A percentile compares a stretch with the other conserved stretches of the same genome.
Evolutionary conservation across 2,329 filamentous ascomycete genomes (phyloP).

Genomic region (Sporothrix phasma): DNA sequence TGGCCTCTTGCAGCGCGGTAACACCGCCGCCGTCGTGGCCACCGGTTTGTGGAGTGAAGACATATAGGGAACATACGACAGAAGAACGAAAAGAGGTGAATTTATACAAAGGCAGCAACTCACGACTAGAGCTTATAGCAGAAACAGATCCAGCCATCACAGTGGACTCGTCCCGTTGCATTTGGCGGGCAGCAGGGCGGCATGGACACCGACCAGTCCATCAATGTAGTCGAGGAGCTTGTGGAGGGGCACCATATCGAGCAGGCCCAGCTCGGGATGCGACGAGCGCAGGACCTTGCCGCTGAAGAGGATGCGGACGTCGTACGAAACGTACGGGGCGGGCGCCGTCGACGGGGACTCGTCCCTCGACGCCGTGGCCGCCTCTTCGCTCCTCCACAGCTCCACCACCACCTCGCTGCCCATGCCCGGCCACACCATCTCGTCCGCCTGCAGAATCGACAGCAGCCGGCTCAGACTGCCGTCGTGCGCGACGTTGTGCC

Average conservation of each 20-base stretch:
- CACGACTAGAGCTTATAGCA: neutral
- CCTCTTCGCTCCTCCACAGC: conserved; percentile 44
- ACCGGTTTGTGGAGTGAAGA: conserved; percentile 19
- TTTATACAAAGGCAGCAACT: neutral
- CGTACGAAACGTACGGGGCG: conserved; percentile 29
- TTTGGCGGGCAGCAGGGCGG: conserved; percentile 25
- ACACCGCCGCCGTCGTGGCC: conserved; percentile 27
- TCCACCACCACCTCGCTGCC: conserved; percentile 71
- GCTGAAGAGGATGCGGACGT: conserved; percentile 60
- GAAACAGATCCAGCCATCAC: neutral
- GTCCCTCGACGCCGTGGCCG: neutral
- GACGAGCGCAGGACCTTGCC: conserved; percentile 58
- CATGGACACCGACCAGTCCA: conserved; percentile 51
- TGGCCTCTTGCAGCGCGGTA: conserved; percentile 24
- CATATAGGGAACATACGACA: neutral
- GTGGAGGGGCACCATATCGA: conserved; percentile 62
- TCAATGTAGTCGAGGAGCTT: conserved; percentile 61
- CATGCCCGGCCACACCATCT: conserved; percentile 82
- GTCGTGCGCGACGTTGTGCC: conserved; percentile 75
- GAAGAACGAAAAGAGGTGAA: neutral
- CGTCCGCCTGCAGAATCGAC: conserved; percentile 58
- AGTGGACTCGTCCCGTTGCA: conserved; percentile 18
- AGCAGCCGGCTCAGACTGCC: conserved; percentile 59
- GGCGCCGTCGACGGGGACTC: neutral
- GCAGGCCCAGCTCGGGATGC: conserved; percentile 53